A percentile compares a stretch with the other conserved stretches of the same genome.
These are phyloP conservation scores for Teratosphaeriaceae sp. DNA, from an alignment of 2,329 filamentous ascomycete species.

Conservation along the genomic window DNA sequence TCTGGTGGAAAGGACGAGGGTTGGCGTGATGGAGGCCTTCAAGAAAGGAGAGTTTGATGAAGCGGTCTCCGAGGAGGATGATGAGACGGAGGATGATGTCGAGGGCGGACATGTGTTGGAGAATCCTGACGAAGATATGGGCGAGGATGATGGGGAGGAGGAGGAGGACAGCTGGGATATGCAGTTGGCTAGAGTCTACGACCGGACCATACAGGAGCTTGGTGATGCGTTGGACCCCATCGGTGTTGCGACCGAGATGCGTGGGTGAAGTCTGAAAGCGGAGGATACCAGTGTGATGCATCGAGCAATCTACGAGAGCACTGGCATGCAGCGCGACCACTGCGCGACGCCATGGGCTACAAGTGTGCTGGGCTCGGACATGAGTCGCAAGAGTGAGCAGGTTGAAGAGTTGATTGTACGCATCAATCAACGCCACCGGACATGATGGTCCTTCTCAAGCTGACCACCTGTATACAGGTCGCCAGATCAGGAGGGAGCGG, in stretches of 20 bases:
- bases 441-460: too few species aligned
- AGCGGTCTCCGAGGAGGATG: constrained; percentile 31
- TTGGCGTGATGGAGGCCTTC: constrained; percentile 64
- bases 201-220: constrained; percentile 68
- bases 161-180: constrained; percentile 49
- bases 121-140: constrained; percentile 19
- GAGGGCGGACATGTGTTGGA: constrained; percentile 30
- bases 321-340: too few species aligned
- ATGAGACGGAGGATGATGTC: constrained; percentile 29
- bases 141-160: constrained; percentile 19
- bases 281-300: constrained; percentile 10
- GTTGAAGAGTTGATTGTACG: too few species aligned
- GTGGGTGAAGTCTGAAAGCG: not conserved
- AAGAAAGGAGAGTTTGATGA: constrained; percentile 44
- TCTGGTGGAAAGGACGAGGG: constrained; percentile 68
- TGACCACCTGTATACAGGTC: too few species aligned
- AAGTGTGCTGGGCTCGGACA: too few species aligned
- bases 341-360: too few species aligned
- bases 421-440: too few species aligned
- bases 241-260: constrained; percentile 39
- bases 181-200: constrained; percentile 70
- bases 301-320: constrained; percentile 18
- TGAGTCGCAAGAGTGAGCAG: too few species aligned
- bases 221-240: constrained; percentile 58
- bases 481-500: too few species aligned